Percentiles rank a stretch among this genome's conserved stretches.
Evolutionary conservation across 495 filamentous ascomycete genomes (phyloP).

Genomic region (Neurospora africana): DNA sequence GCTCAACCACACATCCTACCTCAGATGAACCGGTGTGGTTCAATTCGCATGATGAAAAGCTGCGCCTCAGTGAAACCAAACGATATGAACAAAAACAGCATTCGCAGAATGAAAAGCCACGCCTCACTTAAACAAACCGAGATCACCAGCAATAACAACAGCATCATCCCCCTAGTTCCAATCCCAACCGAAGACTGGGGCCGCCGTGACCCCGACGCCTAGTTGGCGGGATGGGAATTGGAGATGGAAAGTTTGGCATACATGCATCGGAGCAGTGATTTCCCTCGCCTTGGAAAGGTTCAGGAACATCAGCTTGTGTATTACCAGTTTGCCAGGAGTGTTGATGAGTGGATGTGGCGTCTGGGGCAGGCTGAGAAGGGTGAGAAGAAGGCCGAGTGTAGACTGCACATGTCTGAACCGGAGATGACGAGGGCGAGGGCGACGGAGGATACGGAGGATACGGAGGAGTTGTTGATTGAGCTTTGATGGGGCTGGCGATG

Average conservation of each 20-base stretch:
- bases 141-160: neutral
- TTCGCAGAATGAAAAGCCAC: neutral
- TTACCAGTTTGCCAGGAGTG: neutral
- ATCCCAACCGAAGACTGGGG: neutral
- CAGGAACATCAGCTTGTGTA: neutral
- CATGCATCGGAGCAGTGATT: neutral
- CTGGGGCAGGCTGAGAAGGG: neutral
- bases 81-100: neutral
- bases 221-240: neutral
- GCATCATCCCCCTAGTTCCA: neutral
- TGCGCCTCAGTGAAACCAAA: neutral
- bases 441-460: neutral
- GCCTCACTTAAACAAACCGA: neutral
- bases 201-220: neutral
- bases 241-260: neutral
- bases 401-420: neutral
- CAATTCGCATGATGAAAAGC: neutral
- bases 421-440: too few species aligned
- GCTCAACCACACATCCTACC: neutral
- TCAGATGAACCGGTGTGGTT: neutral
- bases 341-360: neutral
- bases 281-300: neutral
- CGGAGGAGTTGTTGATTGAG: neutral
- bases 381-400: neutral
- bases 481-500: neutral